Evolutionary conservation across 441 rosid species (phyloP).

Genomic region (Pelargonium australe): DNA sequence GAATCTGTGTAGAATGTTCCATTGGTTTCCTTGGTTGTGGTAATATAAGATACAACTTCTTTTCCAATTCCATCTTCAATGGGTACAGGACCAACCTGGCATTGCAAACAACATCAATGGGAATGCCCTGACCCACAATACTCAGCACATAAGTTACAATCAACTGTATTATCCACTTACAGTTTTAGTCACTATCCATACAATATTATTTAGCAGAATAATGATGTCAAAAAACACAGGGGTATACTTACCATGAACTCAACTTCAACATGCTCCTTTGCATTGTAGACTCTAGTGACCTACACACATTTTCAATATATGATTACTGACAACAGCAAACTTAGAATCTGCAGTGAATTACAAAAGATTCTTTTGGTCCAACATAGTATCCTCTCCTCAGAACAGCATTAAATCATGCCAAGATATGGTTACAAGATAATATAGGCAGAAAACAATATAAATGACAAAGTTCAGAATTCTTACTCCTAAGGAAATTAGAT

Average conservation of each 20-base stretch:
- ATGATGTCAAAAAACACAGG: neutral
- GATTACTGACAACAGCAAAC: slow-evolving; percentile 10
- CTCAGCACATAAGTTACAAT: neutral
- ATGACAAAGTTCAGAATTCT: no score
- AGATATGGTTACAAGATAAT: neutral
- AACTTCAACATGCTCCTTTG: slow-evolving; percentile 88
- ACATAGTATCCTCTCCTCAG: neutral
- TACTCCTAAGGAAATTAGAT: no score
- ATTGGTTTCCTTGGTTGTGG: slow-evolving; percentile 52
- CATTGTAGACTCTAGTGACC: slow-evolving; percentile 79
- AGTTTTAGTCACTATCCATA: neutral
- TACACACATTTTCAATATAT: slow-evolving; percentile 27
- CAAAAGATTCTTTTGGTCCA: neutral
- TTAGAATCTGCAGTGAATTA: neutral
- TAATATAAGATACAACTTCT: slow-evolving; percentile 76
- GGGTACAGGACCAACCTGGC: slow-evolving; percentile 87
- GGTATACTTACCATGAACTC: slow-evolving; percentile 76
- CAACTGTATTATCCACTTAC: neutral
- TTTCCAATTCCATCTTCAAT: slow-evolving; percentile 74
- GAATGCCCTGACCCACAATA: neutral
- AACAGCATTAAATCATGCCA: neutral
- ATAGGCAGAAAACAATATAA: no score
- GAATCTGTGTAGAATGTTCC: slow-evolving; percentile 94
- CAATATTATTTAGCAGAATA: no score
- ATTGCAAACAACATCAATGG: neutral